A percentile compares a stretch with the other conserved stretches of the same genome.
These are phyloP conservation scores for Lachancea mirantina DNA, from an alignment of 805 yeast species.

Conservation along the genomic window DNA sequence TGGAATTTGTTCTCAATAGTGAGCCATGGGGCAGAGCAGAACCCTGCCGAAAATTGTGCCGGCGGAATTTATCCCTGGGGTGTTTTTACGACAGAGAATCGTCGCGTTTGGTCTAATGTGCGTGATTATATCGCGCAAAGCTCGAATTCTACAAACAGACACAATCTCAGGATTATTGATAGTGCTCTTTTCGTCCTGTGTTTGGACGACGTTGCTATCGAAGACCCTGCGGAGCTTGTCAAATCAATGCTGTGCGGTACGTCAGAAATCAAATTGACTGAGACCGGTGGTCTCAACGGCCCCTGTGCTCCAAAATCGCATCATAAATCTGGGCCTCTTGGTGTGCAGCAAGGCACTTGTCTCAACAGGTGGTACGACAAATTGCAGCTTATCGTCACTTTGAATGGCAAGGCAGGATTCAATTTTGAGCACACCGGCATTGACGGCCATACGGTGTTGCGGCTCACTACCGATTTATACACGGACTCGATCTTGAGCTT, in stretches of 20 bases:
- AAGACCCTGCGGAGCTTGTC: constrained; percentile 54
- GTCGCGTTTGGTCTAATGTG: constrained; percentile 79
- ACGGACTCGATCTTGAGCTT: constrained; percentile 84
- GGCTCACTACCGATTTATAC: constrained; percentile 84
- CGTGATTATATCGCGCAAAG: constrained; percentile 45
- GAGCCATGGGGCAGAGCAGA: constrained; percentile 54
- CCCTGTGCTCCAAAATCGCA: too few species aligned
- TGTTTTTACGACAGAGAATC: constrained; percentile 80
- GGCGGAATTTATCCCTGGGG: constrained; percentile 70
- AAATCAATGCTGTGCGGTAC: constrained; percentile 86
- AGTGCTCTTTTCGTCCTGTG: constrained; percentile 78
- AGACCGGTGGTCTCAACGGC: constrained; percentile 6
- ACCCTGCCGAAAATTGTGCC: constrained; percentile 1
- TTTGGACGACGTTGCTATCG: constrained; percentile 67
- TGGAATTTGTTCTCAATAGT: constrained; percentile 70
- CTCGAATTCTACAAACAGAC: constrained; percentile 44
- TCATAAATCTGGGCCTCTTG: constrained; percentile 29
- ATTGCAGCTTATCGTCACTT: constrained; percentile 77
- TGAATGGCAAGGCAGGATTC: constrained; percentile 86
- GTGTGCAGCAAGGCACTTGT: constrained; percentile 90
- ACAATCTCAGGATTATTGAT: constrained; percentile 69
- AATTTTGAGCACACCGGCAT: constrained; percentile 94
- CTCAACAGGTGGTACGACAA: constrained; percentile 95
- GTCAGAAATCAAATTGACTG: constrained; percentile 54
- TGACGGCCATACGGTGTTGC: constrained; percentile 87